Conservation (phyloP, 371 early-diverging fungal genomes). For the Mortierella sp. region DNA sequence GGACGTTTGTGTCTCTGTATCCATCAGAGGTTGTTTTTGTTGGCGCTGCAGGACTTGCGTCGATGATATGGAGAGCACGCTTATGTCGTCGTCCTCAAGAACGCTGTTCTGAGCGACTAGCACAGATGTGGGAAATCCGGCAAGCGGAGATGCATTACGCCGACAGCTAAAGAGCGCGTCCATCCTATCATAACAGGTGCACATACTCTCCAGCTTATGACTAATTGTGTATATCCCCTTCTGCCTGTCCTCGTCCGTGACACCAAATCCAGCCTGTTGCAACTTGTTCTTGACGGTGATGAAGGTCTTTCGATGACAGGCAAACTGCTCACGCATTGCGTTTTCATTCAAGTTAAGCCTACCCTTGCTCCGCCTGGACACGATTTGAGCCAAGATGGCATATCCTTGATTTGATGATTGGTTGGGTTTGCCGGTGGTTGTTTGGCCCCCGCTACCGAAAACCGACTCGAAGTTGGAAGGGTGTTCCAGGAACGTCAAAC, state of each 20-base stretch:
- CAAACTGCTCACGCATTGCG: slow-evolving; percentile 18
- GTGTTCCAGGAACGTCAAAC: slow-evolving; percentile 27
- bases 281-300: not conserved
- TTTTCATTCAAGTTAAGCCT: not conserved
- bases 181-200: slow-evolving; percentile 17
- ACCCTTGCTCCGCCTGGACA: slow-evolving; percentile 21
- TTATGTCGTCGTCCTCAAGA: too few species aligned
- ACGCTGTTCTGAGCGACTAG: too few species aligned
- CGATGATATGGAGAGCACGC: too few species aligned
- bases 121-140: too few species aligned
- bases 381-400: slow-evolving; percentile 1
- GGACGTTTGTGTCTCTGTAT: too few species aligned
- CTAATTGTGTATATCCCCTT: slow-evolving; percentile 19
- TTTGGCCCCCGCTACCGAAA: slow-evolving; percentile 4
- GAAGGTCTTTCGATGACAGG: not conserved
- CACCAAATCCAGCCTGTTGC: slow-evolving; percentile 6
- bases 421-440: not conserved
- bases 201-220: slow-evolving; percentile 25
- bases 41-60: too few species aligned
- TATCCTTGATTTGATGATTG: slow-evolving; percentile 13
- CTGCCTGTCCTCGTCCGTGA: slow-evolving; percentile 25
- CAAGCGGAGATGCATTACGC: slow-evolving; percentile 8
- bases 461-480: slow-evolving; percentile 18
- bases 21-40: too few species aligned
- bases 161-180: slow-evolving; percentile 22